These are phyloP conservation scores for Gracilariopsis chorda DNA, from an alignment of 23 red algal genomes.

Conservation along the genomic window DNA sequence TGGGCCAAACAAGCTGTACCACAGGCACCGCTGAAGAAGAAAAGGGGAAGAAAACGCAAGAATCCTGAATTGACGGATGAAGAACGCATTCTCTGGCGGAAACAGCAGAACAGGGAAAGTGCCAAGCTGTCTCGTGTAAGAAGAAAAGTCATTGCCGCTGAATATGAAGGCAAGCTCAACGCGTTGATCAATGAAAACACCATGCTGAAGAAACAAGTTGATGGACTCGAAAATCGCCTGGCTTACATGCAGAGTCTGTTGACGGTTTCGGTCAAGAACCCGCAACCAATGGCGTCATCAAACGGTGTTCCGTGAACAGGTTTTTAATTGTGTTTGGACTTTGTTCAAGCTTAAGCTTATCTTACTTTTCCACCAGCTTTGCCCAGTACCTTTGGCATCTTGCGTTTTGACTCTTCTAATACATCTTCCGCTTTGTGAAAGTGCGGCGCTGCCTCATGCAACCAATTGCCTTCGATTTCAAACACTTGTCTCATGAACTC, in stretches of 20 bases:
- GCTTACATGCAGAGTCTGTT: slow-evolving; percentile 56
- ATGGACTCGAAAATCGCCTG: slow-evolving; percentile 39
- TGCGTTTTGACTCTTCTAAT: slow-evolving; percentile 48
- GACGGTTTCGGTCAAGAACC: slow-evolving; percentile 40
- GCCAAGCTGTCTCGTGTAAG: slow-evolving; percentile 61
- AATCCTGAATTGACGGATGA: slow-evolving; percentile 62
- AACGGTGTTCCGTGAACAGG: too few relatives aligned
- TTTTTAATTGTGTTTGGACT: too few relatives aligned
- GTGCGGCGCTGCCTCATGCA: slow-evolving; percentile 76
- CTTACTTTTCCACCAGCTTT: slow-evolving; percentile 20
- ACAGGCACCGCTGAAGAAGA: slow-evolving; percentile 16
- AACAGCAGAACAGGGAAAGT: slow-evolving; percentile 66
- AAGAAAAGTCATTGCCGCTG: slow-evolving; percentile 59
- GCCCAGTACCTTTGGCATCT: slow-evolving; percentile 59
- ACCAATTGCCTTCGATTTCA: slow-evolving; percentile 77
- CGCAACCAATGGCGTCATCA: background rate
- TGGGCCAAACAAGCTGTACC: background rate
- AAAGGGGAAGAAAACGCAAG: slow-evolving; percentile 68
- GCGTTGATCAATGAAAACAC: slow-evolving; percentile 44
- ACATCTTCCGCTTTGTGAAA: slow-evolving; percentile 79
- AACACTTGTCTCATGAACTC: slow-evolving; percentile 88
- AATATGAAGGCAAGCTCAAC: slow-evolving; percentile 50
- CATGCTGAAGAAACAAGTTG: slow-evolving; percentile 41
- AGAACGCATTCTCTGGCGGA: slow-evolving; percentile 56
- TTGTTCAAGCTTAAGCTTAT: background rate